Conservation (phyloP, 2,329 filamentous ascomycete species). For the Blumeriella jaapii region DNA sequence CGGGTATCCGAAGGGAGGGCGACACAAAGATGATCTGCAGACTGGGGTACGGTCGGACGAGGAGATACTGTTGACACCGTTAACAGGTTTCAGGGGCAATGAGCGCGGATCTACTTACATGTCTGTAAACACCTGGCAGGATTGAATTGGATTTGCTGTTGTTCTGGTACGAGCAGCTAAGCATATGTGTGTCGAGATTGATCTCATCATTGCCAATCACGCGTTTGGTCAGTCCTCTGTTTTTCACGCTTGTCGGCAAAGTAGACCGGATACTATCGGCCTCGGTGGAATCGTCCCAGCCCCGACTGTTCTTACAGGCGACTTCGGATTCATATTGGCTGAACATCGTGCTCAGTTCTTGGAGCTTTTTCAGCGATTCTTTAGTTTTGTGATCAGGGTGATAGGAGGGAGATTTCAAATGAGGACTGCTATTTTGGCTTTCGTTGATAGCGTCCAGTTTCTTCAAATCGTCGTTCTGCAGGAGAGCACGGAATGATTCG, state of each 20-base stretch:
- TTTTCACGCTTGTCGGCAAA: conserved; percentile 9
- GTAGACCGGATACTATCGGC: conserved; percentile 10
- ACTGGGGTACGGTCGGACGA: conserved; percentile 53
- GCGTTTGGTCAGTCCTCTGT: conserved; percentile 11
- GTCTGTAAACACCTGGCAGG: conserved; percentile 33
- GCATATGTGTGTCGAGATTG: not conserved
- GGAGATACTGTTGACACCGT: conserved; percentile 35
- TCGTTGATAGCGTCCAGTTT: not conserved
- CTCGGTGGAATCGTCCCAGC: conserved; percentile 32
- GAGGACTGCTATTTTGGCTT: conserved; percentile 6
- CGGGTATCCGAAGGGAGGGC: conserved; percentile 52
- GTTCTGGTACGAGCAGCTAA: conserved; percentile 10
- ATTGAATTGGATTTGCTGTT: conserved; percentile 17
- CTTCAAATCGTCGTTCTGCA: conserved; percentile 25
- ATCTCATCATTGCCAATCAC: conserved; percentile 11
- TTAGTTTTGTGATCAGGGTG: conserved; percentile 3
- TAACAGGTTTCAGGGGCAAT: not conserved
- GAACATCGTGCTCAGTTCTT: conserved; percentile 55
- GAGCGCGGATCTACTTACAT: conserved; percentile 23
- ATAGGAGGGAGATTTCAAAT: not conserved
- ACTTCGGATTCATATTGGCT: conserved; percentile 53
- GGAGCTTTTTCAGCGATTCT: conserved; percentile 44
- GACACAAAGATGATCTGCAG: conserved; percentile 58
- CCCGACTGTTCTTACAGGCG: conserved; percentile 44
- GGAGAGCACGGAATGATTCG: conserved; percentile 39